Base-by-base conservation (phyloP, 176 grass and related monocot genomes). In the Musa acuminata region DNA sequence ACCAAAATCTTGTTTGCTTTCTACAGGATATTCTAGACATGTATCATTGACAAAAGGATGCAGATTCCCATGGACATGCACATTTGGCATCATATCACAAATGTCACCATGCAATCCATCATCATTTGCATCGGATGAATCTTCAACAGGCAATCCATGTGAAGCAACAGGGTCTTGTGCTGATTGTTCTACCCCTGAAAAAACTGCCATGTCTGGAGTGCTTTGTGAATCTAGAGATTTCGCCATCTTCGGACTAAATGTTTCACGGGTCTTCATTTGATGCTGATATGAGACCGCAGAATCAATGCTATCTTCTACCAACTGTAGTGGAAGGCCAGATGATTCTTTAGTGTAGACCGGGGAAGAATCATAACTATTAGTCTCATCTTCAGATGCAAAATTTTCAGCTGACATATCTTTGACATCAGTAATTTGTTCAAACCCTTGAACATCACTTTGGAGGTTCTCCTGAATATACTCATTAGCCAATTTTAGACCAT, bases 401-500 rank as follows among this genome's bases (percentile, higher is more conserved):
- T 29, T 52, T 23, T 64, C 75, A 66, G 43, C 5, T 52, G 21
- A 8, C 2, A 77, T 19, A 16, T 52, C 35, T 22, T 52, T 16
- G 13, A 8, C 19, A 63, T 52, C n/a, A 64, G 14, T 17, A 65
- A 23, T 63, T 2, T 25, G 11, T 52, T 64, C 10, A 1, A 1
- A 5, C 58, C 25, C 14, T 52, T 63, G 22, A n/a, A 70, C 25
- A 63, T 52, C 19, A 29, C 65, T 26, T 49, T 65, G 59, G 52
- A n/a, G 20, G 75, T 13, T 23, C 20, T 50, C 6, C 49, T 16
- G 27, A 51, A n/a, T 52, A 52, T 24, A 22, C n/a, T 64, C 75
- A 65, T 23, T 51, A 25, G 49, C 20, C 11, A 64, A 53, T 77
- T 77, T 51, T 21, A 77, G 52, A 25, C 52, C 52, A 77, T 70